Evolutionary conservation across 176 grass and related monocot genomes (phyloP), one percentile per base, ranked within the genome.

Genomic region (Rhynchospora breviuscula): DNA sequence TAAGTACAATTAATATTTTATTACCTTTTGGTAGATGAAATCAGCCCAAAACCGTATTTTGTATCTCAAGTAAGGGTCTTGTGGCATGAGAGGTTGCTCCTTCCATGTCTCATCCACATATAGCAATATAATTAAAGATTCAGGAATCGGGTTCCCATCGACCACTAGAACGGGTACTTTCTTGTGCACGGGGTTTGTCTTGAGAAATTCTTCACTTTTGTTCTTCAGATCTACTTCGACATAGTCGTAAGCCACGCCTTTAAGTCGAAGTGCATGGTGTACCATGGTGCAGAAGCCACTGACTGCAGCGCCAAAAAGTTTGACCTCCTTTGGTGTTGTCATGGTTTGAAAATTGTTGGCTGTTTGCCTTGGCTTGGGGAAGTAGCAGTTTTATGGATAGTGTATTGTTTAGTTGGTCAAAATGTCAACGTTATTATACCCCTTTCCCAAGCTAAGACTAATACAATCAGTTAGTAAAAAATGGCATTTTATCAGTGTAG

Each of bases 21-120:
- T 71, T 35, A 88, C 82, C 87, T 88, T 88, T 15, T 71, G 82
- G 52, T 81, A 88, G 82, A 88, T 1, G 14, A 80, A 85, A 80
- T 73, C 40, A 31, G 74, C 86, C 85, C 86, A 87, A 63, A 87
- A 87, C 2, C 68, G 40, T 3, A 83, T 3, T 33, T 67, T 87
- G 19, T 67, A 58, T 83, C 79, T 73, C n/a, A 56, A 0, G 19
- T 87, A 78, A 59, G 86, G 67, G 49, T 87, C 86, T 59, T 63
- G 31, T 1, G 68, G 86, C 23, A 83, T 60, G 3, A 87, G 59
- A 10, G 65, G 86, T 45, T 53, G 54, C 12, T 72, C 59, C 10
- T 49, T 61, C 86, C 86, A 87, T 1, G 1, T 35, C 5, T 87
- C 79, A 31, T 87, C 79, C 17, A 87, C 52, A 52, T 65, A 87